These are phyloP conservation scores for Lasiosphaeria hispida DNA, from an alignment of 495 filamentous ascomycete genomes.

Conservation along the genomic window DNA sequence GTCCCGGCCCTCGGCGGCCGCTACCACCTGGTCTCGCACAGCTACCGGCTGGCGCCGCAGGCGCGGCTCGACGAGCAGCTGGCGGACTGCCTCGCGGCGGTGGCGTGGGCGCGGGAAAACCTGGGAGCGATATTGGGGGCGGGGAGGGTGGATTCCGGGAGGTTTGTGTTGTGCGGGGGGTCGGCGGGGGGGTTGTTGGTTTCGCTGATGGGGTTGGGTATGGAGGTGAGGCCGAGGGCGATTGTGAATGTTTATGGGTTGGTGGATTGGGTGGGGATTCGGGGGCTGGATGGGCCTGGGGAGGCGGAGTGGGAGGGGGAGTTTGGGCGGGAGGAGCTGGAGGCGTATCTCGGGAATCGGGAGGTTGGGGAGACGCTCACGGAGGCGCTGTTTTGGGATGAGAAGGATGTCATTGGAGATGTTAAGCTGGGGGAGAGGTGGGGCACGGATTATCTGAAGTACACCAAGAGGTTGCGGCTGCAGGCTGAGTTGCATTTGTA, in stretches of 20 bases:
- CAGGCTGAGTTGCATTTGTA: slow-evolving; percentile 30
- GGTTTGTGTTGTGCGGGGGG: slow-evolving; percentile 29
- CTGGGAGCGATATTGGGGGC: slow-evolving; percentile 21
- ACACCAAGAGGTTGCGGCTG: slow-evolving; percentile 17
- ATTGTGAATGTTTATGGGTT: slow-evolving; percentile 28
- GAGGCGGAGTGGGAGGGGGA: slow-evolving; percentile 19
- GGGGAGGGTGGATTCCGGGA: slow-evolving; percentile 25
- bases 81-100: slow-evolving; percentile 23
- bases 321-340: slow-evolving; percentile 21
- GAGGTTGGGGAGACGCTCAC: slow-evolving; percentile 20
- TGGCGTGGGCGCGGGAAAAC: slow-evolving; percentile 25
- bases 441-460: slow-evolving; percentile 23
- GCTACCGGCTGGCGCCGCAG: slow-evolving; percentile 32
- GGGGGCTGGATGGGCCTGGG: slow-evolving; percentile 1
- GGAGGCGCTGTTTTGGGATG: slow-evolving; percentile 25
- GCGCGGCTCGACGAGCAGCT: slow-evolving; percentile 25
- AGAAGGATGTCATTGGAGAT: slow-evolving; percentile 17
- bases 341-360: slow-evolving; percentile 20
- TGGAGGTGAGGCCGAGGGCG: slow-evolving; percentile 16
- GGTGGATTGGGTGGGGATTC: slow-evolving; percentile 18
- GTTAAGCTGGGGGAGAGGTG: slow-evolving; percentile 19
- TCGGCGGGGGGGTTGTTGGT: slow-evolving; percentile 29
- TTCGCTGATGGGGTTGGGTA: slow-evolving; percentile 22
- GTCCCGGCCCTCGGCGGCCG: slow-evolving; percentile 21
- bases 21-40: slow-evolving; percentile 33